A percentile compares a stretch with the other conserved stretches of the same genome.
Conservation (phyloP, 148 eudicot genomes). For the Arctostaphylos glauca region DNA sequence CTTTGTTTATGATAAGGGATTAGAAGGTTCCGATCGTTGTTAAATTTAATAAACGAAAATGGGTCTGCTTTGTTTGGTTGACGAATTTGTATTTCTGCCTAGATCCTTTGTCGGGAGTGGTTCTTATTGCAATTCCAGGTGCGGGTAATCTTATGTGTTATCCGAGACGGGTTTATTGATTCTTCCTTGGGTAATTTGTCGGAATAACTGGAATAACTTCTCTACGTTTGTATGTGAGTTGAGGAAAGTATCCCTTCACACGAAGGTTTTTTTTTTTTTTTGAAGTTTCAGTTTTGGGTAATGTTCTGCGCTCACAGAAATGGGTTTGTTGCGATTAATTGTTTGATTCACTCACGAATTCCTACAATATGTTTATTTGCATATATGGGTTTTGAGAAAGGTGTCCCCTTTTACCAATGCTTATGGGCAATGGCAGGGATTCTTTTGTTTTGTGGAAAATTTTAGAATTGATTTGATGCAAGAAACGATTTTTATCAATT, state of each 20-base stretch:
- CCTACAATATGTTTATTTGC: not conserved
- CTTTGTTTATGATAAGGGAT: not conserved
- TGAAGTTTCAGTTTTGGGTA: not conserved
- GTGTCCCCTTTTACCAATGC: slow-evolving; percentile 1
- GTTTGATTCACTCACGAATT: not conserved
- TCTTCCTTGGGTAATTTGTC: not conserved
- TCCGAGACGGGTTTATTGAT: slow-evolving; percentile 6
- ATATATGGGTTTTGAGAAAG: not conserved
- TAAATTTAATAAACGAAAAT: not conserved
- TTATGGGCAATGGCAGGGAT: not conserved
- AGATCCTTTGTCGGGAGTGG: not conserved
- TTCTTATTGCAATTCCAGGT: not conserved
- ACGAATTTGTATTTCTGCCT: not conserved
- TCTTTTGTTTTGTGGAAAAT: not conserved
- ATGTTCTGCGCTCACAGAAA: not conserved
- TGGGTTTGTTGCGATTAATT: not conserved
- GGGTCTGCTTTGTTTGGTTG: slow-evolving; percentile 3
- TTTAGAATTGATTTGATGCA: not conserved
- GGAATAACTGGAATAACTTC: not conserved
- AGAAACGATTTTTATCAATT: not conserved
- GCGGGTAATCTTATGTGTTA: not conserved
- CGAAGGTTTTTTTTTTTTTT: not conserved
- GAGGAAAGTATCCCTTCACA: not conserved
- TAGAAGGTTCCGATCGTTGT: slow-evolving; percentile 11
- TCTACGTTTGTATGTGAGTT: not conserved